Evolutionary conservation across 345 rosid genomes (phyloP).

Genomic region (Cardiospermum halicacabum): DNA sequence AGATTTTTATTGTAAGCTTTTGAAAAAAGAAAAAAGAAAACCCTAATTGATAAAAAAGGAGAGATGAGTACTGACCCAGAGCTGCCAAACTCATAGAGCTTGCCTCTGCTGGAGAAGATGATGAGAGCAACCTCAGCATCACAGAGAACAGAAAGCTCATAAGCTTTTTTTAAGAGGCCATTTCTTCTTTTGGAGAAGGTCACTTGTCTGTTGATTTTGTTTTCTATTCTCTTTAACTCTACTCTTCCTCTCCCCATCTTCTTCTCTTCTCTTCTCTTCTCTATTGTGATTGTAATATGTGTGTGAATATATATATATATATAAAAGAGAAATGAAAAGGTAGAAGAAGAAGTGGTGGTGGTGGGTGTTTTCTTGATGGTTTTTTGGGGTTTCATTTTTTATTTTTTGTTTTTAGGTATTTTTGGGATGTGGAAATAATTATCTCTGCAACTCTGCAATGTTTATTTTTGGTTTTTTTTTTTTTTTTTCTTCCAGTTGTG

Average conservation of each 20-base stretch:
- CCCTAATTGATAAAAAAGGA: slow-evolving; percentile 26
- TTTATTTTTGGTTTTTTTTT: no score
- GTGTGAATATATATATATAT: no score
- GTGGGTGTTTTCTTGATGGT: no score
- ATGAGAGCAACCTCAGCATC: slow-evolving; percentile 85
- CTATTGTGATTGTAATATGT: slow-evolving; percentile 15
- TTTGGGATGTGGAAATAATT: no score
- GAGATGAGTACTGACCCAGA: slow-evolving; percentile 35
- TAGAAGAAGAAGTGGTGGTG: no score
- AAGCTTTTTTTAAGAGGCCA: slow-evolving; percentile 78
- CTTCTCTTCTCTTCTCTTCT: slow-evolving; percentile 22
- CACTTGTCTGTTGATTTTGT: slow-evolving; percentile 82
- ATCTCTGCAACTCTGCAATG: no score
- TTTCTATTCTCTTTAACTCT: slow-evolving; percentile 85
- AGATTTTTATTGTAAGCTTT: not conserved
- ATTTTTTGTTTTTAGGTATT: no score
- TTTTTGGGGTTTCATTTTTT: no score
- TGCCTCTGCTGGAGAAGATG: slow-evolving; percentile 84
- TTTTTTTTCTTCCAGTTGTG: no score
- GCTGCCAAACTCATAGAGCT: slow-evolving; percentile 77
- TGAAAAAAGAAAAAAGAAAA: slow-evolving; percentile 11
- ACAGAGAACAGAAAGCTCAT: slow-evolving; percentile 79
- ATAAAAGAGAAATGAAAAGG: no score
- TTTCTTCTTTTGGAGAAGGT: slow-evolving; percentile 82
- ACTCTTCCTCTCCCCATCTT: slow-evolving; percentile 92